Evolutionary conservation across 2,329 filamentous ascomycete genomes (phyloP).

Genomic region (Hymenoscyphus scutula): DNA sequence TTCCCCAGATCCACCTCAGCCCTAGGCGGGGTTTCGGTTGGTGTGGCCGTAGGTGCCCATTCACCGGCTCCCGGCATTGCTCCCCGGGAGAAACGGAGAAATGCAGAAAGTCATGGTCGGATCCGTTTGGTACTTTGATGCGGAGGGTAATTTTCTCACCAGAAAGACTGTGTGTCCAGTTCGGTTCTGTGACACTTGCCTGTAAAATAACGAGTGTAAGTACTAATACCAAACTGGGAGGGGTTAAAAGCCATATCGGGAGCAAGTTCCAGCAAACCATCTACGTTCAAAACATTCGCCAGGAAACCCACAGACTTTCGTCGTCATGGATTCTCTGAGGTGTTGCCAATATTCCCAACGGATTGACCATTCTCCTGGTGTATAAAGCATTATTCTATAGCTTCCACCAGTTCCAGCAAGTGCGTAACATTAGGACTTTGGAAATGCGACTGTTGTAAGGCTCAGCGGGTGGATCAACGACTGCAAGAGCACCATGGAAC

Average conservation of each 20-base stretch:
- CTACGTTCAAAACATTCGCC: not conserved
- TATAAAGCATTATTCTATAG: not conserved
- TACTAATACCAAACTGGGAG: too few species aligned
- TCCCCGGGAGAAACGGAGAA: too few species aligned
- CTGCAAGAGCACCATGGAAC: not conserved
- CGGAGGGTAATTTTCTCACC: not conserved
- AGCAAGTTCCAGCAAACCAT: not conserved
- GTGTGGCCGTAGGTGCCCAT: too few species aligned
- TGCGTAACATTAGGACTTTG: not conserved
- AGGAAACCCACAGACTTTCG: not conserved
- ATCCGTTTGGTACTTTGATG: not conserved
- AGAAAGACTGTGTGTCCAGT: not conserved
- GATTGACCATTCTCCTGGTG: not conserved
- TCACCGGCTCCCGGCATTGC: too few species aligned
- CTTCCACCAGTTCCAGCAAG: not conserved
- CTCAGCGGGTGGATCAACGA: not conserved
- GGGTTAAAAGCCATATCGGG: too few species aligned
- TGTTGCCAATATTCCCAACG: not conserved
- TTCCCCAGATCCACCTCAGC: too few species aligned
- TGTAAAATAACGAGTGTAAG: not conserved
- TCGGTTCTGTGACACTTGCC: not conserved
- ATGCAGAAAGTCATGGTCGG: too few species aligned
- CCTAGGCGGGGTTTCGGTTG: too few species aligned
- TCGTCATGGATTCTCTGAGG: not conserved
- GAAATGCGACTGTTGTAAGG: not conserved